Evolutionary conservation across 768 basidiomycete genomes (phyloP).

Genomic region (Russula abietina): DNA sequence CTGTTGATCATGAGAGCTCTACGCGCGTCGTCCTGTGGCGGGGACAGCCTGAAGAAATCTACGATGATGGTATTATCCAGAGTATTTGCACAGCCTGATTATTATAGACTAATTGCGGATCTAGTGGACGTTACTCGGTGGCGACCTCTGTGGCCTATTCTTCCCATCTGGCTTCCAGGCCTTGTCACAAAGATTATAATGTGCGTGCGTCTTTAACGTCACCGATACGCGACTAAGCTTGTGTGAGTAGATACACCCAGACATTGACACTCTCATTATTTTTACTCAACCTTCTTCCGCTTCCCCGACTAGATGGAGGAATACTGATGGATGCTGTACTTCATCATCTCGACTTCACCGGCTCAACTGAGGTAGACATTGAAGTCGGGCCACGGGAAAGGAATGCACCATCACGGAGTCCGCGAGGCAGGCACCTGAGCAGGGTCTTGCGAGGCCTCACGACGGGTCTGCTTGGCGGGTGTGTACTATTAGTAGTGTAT

Average conservation of each 20-base stretch:
- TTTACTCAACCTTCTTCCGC: constrained; percentile 75
- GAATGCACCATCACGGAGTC: background rate
- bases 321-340: constrained; percentile 43
- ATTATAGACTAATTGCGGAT: constrained; percentile 1
- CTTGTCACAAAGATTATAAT: constrained; percentile 41
- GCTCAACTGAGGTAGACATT: constrained; percentile 6
- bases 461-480: constrained; percentile 9
- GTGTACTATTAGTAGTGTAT: constrained; percentile 8
- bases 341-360: constrained; percentile 5
- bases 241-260: constrained; percentile 45
- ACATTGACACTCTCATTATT: constrained; percentile 72
- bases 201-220: constrained; percentile 48
- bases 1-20: constrained; percentile 14
- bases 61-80: constrained; percentile 49
- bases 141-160: constrained; percentile 39
- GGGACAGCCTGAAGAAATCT: constrained; percentile 59
- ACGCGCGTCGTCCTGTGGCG: constrained; percentile 59
- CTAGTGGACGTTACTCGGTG: constrained; percentile 50
- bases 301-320: constrained; percentile 65
- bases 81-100: background rate
- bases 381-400: constrained; percentile 11
- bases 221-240: background rate
- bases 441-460: constrained; percentile 2
- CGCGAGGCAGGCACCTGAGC: constrained; percentile 14
- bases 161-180: constrained; percentile 39